Evolutionary conservation across 108 stramenopile species (phyloP).

Genomic region (Stephanodiscus minutulus): DNA sequence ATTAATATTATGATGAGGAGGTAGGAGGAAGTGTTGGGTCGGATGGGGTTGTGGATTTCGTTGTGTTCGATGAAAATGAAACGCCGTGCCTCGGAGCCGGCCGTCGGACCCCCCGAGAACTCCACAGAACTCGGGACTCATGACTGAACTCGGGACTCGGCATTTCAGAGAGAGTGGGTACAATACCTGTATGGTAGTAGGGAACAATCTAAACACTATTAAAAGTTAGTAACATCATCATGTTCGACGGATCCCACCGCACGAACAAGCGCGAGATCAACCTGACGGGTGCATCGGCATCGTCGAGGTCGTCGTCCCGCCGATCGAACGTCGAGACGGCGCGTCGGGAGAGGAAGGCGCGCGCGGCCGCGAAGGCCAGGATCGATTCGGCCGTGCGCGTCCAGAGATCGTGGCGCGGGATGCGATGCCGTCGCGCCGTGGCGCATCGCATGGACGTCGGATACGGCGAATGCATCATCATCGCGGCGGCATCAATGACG

Average conservation of each 20-base stretch:
- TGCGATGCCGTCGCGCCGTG: not conserved
- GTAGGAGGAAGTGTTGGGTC: too few relatives aligned
- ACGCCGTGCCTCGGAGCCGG: too few relatives aligned
- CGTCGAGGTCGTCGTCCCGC: conserved; percentile 20
- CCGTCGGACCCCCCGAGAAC: not conserved
- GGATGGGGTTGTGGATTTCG: too few relatives aligned
- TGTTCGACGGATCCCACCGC: conserved; percentile 49
- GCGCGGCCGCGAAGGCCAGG: conserved; percentile 30
- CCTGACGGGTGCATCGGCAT: conserved; percentile 30
- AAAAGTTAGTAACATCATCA: too few relatives aligned
- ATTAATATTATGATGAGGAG: too few relatives aligned
- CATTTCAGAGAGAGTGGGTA: too few relatives aligned
- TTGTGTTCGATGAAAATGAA: too few relatives aligned
- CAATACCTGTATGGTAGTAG: too few relatives aligned
- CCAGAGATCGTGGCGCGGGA: conserved; percentile 41
- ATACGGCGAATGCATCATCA: not conserved
- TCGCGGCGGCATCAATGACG: too few relatives aligned
- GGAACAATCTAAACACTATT: too few relatives aligned
- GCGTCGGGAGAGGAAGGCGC: conserved; percentile 25
- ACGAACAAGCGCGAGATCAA: conserved; percentile 50
- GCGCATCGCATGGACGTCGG: too few relatives aligned
- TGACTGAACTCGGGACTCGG: too few relatives aligned
- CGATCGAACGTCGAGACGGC: conserved; percentile 21
- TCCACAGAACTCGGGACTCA: not conserved
- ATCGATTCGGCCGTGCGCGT: conserved; percentile 13